A percentile compares a stretch with the other conserved stretches of the same genome.
Conservation (phyloP, 106 monocot genomes). For the Dioscorea dumetorum region DNA sequence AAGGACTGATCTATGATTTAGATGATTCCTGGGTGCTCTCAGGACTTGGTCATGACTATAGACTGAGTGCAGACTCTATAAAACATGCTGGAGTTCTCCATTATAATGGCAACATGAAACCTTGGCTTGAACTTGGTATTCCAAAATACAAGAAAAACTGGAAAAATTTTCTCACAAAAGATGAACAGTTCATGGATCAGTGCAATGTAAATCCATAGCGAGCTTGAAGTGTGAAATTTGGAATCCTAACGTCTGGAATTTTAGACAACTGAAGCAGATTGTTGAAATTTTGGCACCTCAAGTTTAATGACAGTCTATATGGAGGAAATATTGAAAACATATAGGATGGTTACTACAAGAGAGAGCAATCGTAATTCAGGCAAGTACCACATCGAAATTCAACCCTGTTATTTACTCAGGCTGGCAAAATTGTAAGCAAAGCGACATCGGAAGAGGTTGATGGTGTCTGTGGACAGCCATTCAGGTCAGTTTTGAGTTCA, state of each 20-base stretch:
- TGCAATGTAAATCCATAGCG: conserved; percentile 54
- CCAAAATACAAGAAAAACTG: conserved; percentile 45
- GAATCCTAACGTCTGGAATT: conserved; percentile 1
- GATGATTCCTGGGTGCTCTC: conserved; percentile 31
- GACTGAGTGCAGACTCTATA: conserved; percentile 13
- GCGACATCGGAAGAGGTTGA: background rate
- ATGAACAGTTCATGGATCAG: conserved; percentile 44
- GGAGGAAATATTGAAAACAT: no score
- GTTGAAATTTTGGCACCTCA: background rate
- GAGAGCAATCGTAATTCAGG: background rate
- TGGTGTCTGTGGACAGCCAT: background rate
- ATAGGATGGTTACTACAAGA: background rate
- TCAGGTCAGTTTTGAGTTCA: conserved; percentile 3
- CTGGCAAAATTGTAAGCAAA: background rate
- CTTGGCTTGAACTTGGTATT: conserved; percentile 64
- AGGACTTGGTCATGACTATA: conserved; percentile 57
- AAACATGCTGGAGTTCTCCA: conserved; percentile 31
- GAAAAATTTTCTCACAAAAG: conserved; percentile 51
- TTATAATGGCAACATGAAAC: conserved; percentile 75
- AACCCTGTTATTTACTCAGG: background rate
- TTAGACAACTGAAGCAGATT: background rate
- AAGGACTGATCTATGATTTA: conserved; percentile 34
- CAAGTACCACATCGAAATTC: background rate
- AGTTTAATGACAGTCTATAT: background rate
- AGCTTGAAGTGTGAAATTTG: background rate